Evolutionary conservation across 306 rosid species (phyloP).

Genomic region (Canavalia gladiata): DNA sequence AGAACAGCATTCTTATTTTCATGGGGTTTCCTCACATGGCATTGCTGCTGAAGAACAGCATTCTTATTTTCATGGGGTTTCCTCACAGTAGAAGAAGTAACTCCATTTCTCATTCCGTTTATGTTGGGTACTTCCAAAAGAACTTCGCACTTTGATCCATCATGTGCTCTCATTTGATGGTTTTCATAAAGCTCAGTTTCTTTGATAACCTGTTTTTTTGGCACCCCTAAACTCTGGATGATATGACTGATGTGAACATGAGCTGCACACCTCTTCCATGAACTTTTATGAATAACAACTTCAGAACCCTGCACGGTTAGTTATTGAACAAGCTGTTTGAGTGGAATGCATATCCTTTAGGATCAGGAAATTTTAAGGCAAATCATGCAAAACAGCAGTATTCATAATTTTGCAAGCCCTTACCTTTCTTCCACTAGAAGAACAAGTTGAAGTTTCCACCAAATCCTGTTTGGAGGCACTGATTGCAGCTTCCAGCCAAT

Average conservation of each 20-base stretch:
- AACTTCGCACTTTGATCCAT: slow-evolving; percentile 55
- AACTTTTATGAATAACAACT: slow-evolving; percentile 39
- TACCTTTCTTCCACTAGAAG: slow-evolving; percentile 46
- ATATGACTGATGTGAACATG: slow-evolving; percentile 73
- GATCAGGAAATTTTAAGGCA: background rate
- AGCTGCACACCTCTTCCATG: slow-evolving; percentile 70
- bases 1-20: slow-evolving; percentile 41
- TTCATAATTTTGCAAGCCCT: slow-evolving; percentile 11
- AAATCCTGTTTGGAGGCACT: slow-evolving; percentile 44
- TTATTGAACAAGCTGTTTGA: slow-evolving; percentile 21
- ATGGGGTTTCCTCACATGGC: background rate
- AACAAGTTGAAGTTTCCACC: slow-evolving; percentile 37
- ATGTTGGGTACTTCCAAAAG: slow-evolving; percentile 41
- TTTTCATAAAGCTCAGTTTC: slow-evolving; percentile 44
- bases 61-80: slow-evolving; percentile 49
- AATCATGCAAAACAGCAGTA: slow-evolving; percentile 7
- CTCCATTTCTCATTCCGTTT: slow-evolving; percentile 45
- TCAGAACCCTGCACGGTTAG: slow-evolving; percentile 50
- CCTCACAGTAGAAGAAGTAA: slow-evolving; percentile 44
- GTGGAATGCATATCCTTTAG: slow-evolving; percentile 4
- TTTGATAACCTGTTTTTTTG: slow-evolving; percentile 41
- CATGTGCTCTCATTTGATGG: slow-evolving; percentile 47
- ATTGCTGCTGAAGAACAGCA: slow-evolving; percentile 29
- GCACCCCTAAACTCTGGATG: slow-evolving; percentile 54
- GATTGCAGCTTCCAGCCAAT: slow-evolving; percentile 43